phyloP scores from a whole-genome alignment of 164 flowering plant species.

The Annona cherimola region DNA sequence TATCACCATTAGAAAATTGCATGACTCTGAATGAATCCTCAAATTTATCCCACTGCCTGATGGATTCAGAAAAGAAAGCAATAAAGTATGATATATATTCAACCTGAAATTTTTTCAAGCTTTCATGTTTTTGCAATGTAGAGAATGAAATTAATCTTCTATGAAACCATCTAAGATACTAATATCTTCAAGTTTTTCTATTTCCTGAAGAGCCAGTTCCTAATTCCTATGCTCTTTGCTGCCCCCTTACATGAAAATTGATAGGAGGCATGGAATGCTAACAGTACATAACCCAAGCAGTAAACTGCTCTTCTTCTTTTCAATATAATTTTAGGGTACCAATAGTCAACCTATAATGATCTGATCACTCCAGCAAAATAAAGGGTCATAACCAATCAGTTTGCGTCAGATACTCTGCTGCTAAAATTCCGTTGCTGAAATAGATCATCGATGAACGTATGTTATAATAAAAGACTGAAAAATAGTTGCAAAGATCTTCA shows the following conservation, averaged over 20 bases:
- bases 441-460: too few relatives aligned
- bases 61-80: constrained; percentile 6
- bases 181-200: not conserved
- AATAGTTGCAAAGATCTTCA: too few relatives aligned
- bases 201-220: not conserved
- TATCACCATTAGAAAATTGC: constrained; percentile 78
- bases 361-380: not conserved
- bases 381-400: not conserved
- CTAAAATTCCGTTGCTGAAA: too few relatives aligned
- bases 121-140: not conserved
- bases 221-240: not conserved
- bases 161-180: not conserved
- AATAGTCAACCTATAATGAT: not conserved
- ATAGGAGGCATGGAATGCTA: not conserved
- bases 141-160: not conserved
- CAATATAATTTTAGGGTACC: not conserved
- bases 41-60: constrained; percentile 88
- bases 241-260: not conserved
- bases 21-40: constrained; percentile 68
- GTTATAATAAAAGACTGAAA: too few relatives aligned
- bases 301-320: not conserved
- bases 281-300: not conserved
- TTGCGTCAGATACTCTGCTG: too few relatives aligned
- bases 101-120: not conserved
- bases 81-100: constrained; percentile 1